Conservation (phyloP, 257 asterid genomes). For the Schizonepeta tenuifolia region DNA sequence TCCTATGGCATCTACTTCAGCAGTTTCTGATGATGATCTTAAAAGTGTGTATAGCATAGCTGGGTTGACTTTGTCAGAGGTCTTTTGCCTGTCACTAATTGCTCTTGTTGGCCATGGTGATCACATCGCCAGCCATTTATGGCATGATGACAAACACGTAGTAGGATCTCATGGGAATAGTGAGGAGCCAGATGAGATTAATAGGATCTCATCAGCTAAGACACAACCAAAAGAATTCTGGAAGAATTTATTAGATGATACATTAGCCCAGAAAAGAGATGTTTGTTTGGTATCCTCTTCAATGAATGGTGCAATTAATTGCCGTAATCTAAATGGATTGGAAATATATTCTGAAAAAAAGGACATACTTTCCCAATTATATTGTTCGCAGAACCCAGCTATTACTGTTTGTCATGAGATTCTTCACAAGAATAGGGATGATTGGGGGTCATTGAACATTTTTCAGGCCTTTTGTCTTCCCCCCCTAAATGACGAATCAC, state of each 20-base stretch:
- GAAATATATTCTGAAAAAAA: constrained; percentile 31
- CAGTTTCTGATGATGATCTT: constrained; percentile 42
- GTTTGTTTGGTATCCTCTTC: constrained; percentile 32
- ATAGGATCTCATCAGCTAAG: constrained; percentile 34
- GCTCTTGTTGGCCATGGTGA: constrained; percentile 84
- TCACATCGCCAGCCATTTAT: constrained; percentile 64
- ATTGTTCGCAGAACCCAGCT: constrained; percentile 78
- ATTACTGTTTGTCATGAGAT: constrained; percentile 64
- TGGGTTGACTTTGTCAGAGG: constrained; percentile 90
- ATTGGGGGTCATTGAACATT: constrained; percentile 76
- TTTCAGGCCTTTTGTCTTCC: constrained; percentile 77
- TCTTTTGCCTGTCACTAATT: constrained; percentile 75
- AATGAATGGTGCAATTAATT: constrained; percentile 34
- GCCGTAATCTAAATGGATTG: constrained; percentile 34
- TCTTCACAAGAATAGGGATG: constrained; percentile 58
- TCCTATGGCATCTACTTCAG: constrained; percentile 54
- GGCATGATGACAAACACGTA: constrained; percentile 53
- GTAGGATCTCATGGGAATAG: constrained; percentile 38
- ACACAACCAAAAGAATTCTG: constrained; percentile 57
- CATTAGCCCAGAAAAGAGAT: constrained; percentile 52
- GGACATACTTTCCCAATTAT: constrained; percentile 42
- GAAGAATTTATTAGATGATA: constrained; percentile 68
- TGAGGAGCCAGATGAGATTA: constrained; percentile 38
- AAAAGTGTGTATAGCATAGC: constrained; percentile 46
- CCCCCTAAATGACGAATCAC: constrained; percentile 78